Percentiles rank a stretch among this genome's conserved stretches.
These are phyloP conservation scores for Amoebophrya sp. DNA, from an alignment of 169 alveolate genomes.

Conservation along the genomic window DNA sequence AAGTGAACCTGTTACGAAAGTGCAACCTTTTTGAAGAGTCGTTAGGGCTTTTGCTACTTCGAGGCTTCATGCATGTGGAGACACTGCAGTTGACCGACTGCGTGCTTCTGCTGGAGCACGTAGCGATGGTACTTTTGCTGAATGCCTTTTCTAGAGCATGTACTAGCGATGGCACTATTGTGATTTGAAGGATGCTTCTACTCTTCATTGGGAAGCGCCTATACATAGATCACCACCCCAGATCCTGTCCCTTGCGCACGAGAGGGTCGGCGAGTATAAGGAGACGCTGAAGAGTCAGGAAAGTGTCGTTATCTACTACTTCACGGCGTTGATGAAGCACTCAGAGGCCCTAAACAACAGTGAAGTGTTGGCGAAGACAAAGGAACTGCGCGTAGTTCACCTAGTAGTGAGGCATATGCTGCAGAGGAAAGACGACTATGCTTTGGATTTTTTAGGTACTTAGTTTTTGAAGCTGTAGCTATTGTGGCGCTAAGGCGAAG, in stretches of 20 bases:
- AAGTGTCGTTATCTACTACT: not conserved
- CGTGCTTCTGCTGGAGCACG: not conserved
- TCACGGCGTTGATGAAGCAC: not conserved
- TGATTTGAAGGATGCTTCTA: too few relatives aligned
- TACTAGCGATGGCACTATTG: too few relatives aligned
- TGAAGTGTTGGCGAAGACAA: not conserved
- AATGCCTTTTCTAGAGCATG: too few relatives aligned
- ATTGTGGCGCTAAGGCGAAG: too few relatives aligned
- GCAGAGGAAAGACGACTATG: not conserved
- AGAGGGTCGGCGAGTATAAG: not conserved
- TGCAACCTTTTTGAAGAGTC: not conserved
- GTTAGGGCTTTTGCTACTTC: not conserved
- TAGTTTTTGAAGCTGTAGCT: too few relatives aligned
- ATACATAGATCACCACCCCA: too few relatives aligned
- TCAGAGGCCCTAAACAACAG: not conserved
- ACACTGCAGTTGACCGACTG: not conserved
- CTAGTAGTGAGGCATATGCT: not conserved
- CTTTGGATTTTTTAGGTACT: not conserved
- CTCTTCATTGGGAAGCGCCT: too few relatives aligned
- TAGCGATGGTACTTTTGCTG: not conserved
- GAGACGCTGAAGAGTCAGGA: not conserved
- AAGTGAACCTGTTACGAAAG: too few relatives aligned
- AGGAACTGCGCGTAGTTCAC: not conserved
- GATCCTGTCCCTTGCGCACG: not conserved
- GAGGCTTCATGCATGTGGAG: not conserved